phyloP scores from a whole-genome alignment of 2,329 filamentous ascomycete genomes.

The Monilinia fructigena region DNA sequence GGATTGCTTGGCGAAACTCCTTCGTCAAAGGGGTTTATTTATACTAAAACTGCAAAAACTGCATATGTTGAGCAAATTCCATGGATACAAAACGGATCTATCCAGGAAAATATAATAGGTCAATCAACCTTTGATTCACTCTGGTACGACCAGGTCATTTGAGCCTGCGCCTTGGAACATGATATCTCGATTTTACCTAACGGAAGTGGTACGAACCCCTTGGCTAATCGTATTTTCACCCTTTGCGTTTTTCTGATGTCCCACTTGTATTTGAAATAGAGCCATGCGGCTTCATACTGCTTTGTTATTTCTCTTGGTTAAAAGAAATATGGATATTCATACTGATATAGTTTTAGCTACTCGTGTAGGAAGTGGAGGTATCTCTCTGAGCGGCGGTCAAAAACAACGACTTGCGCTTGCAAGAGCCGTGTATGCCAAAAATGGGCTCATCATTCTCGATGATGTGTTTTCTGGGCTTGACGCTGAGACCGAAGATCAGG shows the following conservation, averaged over 20 bases:
- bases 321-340: neutral
- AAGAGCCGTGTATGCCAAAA: conserved; percentile 46
- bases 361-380: conserved; percentile 38
- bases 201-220: conserved; percentile 62
- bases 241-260: neutral
- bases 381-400: conserved; percentile 40
- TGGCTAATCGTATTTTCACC: neutral
- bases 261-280: neutral
- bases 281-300: neutral
- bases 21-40: conserved; percentile 33
- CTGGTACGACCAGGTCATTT: conserved; percentile 64
- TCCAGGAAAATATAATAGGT: conserved; percentile 45
- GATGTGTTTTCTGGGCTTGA: conserved; percentile 39
- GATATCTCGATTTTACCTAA: conserved; percentile 62
- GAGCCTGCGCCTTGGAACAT: conserved; percentile 61
- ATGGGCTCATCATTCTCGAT: conserved; percentile 37
- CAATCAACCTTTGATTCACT: conserved; percentile 46
- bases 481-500: conserved; percentile 33
- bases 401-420: conserved; percentile 55
- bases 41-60: conserved; percentile 29
- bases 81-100: conserved; percentile 47
- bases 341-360: conserved; percentile 28
- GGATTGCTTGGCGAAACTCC: conserved; percentile 38
- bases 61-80: conserved; percentile 48
- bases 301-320: neutral